Base-by-base conservation (phyloP, 2,329 filamentous ascomycete species). In the Hortaea werneckii region DNA sequence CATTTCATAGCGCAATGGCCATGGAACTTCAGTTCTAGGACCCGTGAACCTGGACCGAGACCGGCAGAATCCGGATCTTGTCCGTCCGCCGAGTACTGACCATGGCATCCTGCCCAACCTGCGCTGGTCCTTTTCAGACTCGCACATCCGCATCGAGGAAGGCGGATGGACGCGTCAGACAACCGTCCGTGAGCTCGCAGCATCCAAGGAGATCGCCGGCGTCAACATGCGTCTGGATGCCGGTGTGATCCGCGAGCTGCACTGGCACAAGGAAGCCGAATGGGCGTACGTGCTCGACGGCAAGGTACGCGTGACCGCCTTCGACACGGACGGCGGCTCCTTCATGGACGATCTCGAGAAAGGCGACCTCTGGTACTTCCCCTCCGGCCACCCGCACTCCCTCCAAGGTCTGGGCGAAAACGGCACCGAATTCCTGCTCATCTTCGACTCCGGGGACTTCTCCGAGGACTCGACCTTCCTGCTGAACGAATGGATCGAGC, bases 331-430 rank as follows among this genome's bases (percentile, higher is more conserved):
- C 50, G 85, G 85, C 7, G 79, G 84, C 50, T 85, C 79, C 51
- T 88, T 87, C 61, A 77, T 88, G 50, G 85, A 87, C 53, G 85
- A 89, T 58, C 66, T 89, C 20, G 75, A 79, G 58, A 81, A 84
- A 58, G 85, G 85, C 4, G 85, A 89, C 57, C 64, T 89, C 5
- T 89, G 83, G 84, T 89, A 86, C 58, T 89, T 89, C 66, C 85
- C 85, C 20, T 79, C 80, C 8, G 85, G 85, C 5, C 76, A 87
- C 30, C 85, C 85, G 8, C 85, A 89, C 63, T 86, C 82, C 0
- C 75, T 89, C 1, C 85, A 88, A 64, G 85, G 82, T 0, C 68
- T 88, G 1, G 74, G 77, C 38, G 69, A 75, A 27, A 82, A 84
- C 40, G 84, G 79, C 28, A 78, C 75, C 1, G 78, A 82, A 49